phyloP scores from a whole-genome alignment of 768 basidiomycete species.

The Trichaptum fuscoviolaceum region DNA sequence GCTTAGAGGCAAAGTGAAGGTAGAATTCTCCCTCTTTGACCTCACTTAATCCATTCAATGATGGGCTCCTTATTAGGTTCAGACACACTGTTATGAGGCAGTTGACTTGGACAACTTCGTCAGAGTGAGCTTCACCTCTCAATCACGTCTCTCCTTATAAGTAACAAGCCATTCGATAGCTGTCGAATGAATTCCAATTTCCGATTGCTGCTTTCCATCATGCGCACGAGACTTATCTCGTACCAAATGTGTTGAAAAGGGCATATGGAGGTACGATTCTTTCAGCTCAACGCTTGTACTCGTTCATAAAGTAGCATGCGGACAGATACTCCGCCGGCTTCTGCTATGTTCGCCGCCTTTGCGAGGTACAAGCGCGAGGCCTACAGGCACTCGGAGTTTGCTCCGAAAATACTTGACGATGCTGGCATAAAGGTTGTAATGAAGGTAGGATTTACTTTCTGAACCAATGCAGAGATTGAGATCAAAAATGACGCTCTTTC shows the following conservation, averaged over 20 bases:
- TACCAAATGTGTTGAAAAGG: conserved; percentile 73
- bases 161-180: conserved; percentile 29
- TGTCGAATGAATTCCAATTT: conserved; percentile 90
- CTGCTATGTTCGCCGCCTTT: conserved; percentile 66
- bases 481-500: not conserved
- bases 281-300: conserved; percentile 25
- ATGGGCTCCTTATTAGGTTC: not conserved
- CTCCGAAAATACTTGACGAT: conserved; percentile 47
- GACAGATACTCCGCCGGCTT: conserved; percentile 43
- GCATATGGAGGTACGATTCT: conserved; percentile 45
- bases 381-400: conserved; percentile 51
- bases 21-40: conserved; percentile 3
- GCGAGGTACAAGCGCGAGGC: conserved; percentile 51
- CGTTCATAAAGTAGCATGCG: not conserved
- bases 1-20: conserved; percentile 4
- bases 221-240: conserved; percentile 88
- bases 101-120: conserved; percentile 36
- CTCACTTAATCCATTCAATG: not conserved
- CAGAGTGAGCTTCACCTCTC: not conserved
- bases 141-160: not conserved
- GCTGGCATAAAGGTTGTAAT: conserved; percentile 44
- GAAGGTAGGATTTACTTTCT: conserved; percentile 32
- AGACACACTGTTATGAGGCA: conserved; percentile 51
- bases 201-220: conserved; percentile 79
- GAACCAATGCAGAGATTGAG: not conserved